Percentiles rank a stretch among this genome's conserved stretches.
Evolutionary conservation across 2,329 filamentous ascomycete genomes (phyloP).

Genomic region (Claviceps quebecensis): DNA sequence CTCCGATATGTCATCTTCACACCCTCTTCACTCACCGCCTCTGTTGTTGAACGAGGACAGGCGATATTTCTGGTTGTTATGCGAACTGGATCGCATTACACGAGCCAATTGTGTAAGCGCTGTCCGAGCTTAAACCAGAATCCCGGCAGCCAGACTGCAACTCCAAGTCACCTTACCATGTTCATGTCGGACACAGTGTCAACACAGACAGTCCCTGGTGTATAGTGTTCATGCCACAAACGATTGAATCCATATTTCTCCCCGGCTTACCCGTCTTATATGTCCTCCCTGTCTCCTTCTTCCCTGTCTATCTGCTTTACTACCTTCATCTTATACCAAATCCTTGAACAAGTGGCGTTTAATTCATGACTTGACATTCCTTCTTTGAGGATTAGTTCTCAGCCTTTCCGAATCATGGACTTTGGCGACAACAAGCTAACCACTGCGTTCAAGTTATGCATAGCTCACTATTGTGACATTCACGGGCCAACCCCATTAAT

Average conservation of each 20-base stretch:
- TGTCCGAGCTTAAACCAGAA: constrained; percentile 1
- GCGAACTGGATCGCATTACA: neutral
- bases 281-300: neutral
- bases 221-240: neutral
- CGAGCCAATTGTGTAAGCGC: neutral
- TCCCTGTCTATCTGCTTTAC: neutral
- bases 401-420: constrained; percentile 12
- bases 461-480: constrained; percentile 57
- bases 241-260: neutral
- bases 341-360: neutral
- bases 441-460: constrained; percentile 41
- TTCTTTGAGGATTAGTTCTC: neutral
- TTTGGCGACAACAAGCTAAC: constrained; percentile 19
- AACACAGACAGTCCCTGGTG: neutral
- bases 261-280: neutral
- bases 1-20: constrained; percentile 5
- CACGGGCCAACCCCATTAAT: constrained; percentile 57
- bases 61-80: constrained; percentile 3
- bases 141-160: neutral
- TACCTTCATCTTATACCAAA: neutral
- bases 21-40: constrained; percentile 7
- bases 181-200: neutral
- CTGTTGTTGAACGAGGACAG: constrained; percentile 1
- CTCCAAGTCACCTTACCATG: constrained; percentile 2
- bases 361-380: neutral